Percentiles rank a stretch among this genome's conserved stretches.
These are phyloP conservation scores for Aegilops sharonensis DNA, from an alignment of 176 grass and related monocot genomes.

Conservation along the genomic window DNA sequence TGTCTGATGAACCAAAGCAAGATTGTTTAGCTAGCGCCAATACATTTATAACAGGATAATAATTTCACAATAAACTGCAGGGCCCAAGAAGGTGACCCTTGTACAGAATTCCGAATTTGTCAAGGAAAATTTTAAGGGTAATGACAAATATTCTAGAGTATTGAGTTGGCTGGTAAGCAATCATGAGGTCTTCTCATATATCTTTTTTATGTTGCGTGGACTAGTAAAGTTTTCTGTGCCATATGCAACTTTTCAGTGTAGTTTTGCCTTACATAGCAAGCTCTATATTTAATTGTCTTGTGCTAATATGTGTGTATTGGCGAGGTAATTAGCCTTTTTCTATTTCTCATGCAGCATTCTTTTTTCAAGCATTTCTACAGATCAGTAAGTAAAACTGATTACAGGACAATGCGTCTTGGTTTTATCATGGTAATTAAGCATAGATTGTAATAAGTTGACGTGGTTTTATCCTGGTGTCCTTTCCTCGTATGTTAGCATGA, in stretches of 20 bases:
- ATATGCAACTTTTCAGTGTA: not conserved
- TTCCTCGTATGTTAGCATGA: slow-evolving; percentile 16
- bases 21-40: not conserved
- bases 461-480: not conserved
- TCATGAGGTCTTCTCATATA: not conserved
- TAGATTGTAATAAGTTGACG: slow-evolving; percentile 4
- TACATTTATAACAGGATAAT: slow-evolving; percentile 8
- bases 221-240: not conserved
- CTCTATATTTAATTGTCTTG: not conserved
- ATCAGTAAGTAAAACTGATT: slow-evolving; percentile 65
- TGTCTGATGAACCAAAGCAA: not conserved
- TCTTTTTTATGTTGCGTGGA: not conserved
- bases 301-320: not conserved
- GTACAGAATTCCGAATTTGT: slow-evolving; percentile 60
- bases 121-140: slow-evolving; percentile 62
- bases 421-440: slow-evolving; percentile 71
- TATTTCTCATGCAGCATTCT: slow-evolving; percentile 52
- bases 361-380: slow-evolving; percentile 81
- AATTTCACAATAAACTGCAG: slow-evolving; percentile 17
- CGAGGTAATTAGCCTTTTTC: slow-evolving; percentile 18
- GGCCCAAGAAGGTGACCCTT: slow-evolving; percentile 24
- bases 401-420: slow-evolving; percentile 65
- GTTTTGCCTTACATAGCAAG: not conserved
- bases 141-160: slow-evolving; percentile 68
- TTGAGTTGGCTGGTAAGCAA: slow-evolving; percentile 88